Percentiles rank a stretch among this genome's conserved stretches.
These are phyloP conservation scores for Ogataea paradorogensis DNA, from an alignment of 805 yeast genomes.

Conservation along the genomic window DNA sequence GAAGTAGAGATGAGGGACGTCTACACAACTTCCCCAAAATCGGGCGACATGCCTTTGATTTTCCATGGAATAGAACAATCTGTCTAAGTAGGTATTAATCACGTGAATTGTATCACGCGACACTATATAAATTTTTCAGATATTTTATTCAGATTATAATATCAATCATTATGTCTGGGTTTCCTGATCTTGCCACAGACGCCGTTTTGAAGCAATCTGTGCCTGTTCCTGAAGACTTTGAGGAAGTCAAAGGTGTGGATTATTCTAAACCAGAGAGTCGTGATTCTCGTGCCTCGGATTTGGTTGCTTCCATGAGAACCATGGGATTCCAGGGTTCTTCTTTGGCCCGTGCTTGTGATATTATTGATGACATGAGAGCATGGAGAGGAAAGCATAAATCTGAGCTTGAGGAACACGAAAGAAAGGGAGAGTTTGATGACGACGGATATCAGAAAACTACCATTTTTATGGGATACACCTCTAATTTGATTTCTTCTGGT, in stretches of 20 bases:
- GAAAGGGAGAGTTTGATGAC: conserved; percentile 74
- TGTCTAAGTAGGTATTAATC: no score
- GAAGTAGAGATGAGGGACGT: conserved; percentile 29
- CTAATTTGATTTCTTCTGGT: conserved; percentile 93
- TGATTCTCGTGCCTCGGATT: conserved; percentile 75
- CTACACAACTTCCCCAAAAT: conserved; percentile 32
- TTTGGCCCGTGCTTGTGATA: conserved; percentile 84
- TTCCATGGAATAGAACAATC: no score
- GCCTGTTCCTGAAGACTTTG: conserved; percentile 79
- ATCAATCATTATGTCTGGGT: conserved; percentile 8
- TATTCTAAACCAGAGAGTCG: conserved; percentile 75
- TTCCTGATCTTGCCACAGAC: conserved; percentile 78
- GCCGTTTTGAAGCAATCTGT: conserved; percentile 87
- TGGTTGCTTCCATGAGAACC: conserved; percentile 77
- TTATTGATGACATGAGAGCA: conserved; percentile 84
- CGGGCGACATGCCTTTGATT: conserved; percentile 23
- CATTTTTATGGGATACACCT: conserved; percentile 93
- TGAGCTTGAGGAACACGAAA: conserved; percentile 64
- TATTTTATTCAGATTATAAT: no score
- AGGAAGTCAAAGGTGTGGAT: conserved; percentile 83
- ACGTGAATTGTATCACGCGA: no score
- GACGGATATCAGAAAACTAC: conserved; percentile 81
- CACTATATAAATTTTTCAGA: no score
- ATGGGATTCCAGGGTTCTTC: conserved; percentile 98
- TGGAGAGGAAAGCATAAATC: conserved; percentile 87